A percentile compares a stretch with the other conserved stretches of the same genome.
Evolutionary conservation across 2,329 filamentous ascomycete genomes (phyloP).

Genomic region (Blumeria graminis): DNA sequence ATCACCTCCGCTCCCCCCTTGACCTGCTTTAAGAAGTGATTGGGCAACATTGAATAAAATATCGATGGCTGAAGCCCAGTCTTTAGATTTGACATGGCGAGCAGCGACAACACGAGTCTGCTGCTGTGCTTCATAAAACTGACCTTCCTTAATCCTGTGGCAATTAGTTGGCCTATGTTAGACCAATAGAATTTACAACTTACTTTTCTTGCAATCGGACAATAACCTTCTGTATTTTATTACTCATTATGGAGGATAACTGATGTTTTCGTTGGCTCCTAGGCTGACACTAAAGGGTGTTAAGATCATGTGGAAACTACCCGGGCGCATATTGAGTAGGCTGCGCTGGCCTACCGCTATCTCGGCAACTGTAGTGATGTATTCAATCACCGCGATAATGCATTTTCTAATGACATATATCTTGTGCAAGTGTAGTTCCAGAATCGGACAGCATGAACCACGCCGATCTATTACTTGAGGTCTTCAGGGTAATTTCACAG

Average conservation of each 20-base stretch:
- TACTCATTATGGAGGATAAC: constrained; percentile 15
- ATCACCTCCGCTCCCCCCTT: constrained; percentile 81
- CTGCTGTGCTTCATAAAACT: constrained; percentile 96
- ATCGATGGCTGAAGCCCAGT: constrained; percentile 68
- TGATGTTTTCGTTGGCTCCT: too few relatives aligned
- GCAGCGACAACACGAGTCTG: constrained; percentile 89
- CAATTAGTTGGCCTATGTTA: neutral
- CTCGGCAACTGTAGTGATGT: too few relatives aligned
- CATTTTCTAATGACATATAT: too few relatives aligned
- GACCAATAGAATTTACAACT: constrained; percentile 3
- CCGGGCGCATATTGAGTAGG: too few relatives aligned
- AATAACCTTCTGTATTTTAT: constrained; percentile 47
- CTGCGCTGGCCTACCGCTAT: too few relatives aligned
- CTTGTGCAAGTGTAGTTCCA: too few relatives aligned
- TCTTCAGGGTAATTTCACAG: too few relatives aligned
- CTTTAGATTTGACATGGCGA: constrained; percentile 71
- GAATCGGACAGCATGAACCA: too few relatives aligned
- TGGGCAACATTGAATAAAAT: constrained; percentile 67
- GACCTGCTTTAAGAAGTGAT: constrained; percentile 71
- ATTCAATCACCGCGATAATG: too few relatives aligned
- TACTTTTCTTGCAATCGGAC: constrained; percentile 58
- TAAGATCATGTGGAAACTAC: too few relatives aligned
- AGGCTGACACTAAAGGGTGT: too few relatives aligned
- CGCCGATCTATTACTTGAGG: too few relatives aligned
- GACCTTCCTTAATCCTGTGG: constrained; percentile 58